These are phyloP conservation scores for Neolecta irregularis DNA, from an alignment of 1,139 yeast species.

Conservation along the genomic window DNA sequence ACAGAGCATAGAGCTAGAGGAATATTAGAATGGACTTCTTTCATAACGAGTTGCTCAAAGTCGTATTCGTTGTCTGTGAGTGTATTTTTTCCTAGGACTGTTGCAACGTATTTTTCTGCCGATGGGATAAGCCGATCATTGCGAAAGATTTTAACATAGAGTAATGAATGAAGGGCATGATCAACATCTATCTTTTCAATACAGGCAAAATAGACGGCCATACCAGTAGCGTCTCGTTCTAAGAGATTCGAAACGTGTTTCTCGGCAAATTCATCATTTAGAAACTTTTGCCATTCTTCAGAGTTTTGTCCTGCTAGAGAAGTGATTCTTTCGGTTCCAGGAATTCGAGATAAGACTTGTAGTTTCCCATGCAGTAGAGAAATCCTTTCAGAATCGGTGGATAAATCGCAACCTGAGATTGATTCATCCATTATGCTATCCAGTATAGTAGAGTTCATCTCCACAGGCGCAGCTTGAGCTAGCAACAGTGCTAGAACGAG, in stretches of 20 bases:
- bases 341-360: too few species aligned
- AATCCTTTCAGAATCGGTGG: too few species aligned
- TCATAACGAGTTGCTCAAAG: constrained; percentile 11
- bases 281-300: constrained; percentile 2
- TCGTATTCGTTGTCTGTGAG: constrained; percentile 10
- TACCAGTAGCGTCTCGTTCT: constrained; percentile 11
- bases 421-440: background rate
- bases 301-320: background rate
- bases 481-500: constrained; percentile 33
- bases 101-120: constrained; percentile 9
- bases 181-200: constrained; percentile 13
- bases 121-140: constrained; percentile 18
- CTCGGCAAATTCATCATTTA: constrained; percentile 4
- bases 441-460: background rate
- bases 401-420: background rate
- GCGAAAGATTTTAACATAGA: constrained; percentile 17
- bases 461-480: constrained; percentile 13
- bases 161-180: constrained; percentile 15
- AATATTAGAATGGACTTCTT: constrained; percentile 18
- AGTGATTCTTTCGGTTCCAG: too few species aligned
- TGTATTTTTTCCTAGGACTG: constrained; percentile 5
- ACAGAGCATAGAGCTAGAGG: constrained; percentile 45
- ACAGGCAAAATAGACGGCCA: constrained; percentile 4
- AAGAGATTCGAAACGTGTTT: constrained; percentile 9
- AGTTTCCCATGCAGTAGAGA: too few species aligned